Evolutionary conservation across 1,284 basidiomycete species (phyloP).

Genomic region (Trametes versicolor): DNA sequence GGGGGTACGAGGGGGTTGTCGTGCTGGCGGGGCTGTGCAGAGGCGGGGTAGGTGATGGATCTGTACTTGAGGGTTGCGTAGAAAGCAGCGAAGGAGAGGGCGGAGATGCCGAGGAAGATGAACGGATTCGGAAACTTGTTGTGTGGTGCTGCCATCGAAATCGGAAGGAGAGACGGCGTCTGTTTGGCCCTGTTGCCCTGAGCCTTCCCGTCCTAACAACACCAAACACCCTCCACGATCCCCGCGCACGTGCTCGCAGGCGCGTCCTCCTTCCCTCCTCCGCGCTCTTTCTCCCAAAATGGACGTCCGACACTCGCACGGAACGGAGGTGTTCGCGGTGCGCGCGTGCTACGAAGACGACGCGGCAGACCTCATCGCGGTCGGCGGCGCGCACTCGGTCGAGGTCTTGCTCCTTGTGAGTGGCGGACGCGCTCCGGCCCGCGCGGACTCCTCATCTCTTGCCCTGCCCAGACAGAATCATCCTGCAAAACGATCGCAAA

Average conservation of each 20-base stretch:
- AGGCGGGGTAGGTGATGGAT: slow-evolving; percentile 67
- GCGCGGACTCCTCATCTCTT: slow-evolving; percentile 22
- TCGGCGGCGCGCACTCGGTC: slow-evolving; percentile 77
- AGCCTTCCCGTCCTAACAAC: slow-evolving; percentile 34
- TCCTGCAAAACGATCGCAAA: slow-evolving; percentile 64
- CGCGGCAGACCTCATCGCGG: slow-evolving; percentile 71
- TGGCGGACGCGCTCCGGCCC: slow-evolving; percentile 32
- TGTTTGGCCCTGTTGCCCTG: slow-evolving; percentile 31
- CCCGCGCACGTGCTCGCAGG: slow-evolving; percentile 24
- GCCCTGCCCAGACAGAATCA: slow-evolving; percentile 40
- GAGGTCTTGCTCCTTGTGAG: slow-evolving; percentile 72
- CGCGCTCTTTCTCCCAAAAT: slow-evolving; percentile 42
- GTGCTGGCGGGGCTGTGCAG: slow-evolving; percentile 66
- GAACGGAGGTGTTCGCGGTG: slow-evolving; percentile 66
- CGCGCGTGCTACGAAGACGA: slow-evolving; percentile 70
- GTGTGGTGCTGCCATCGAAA: slow-evolving; percentile 34
- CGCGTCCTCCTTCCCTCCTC: slow-evolving; percentile 22
- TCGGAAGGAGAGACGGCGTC: slow-evolving; percentile 23
- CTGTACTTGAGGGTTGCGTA: slow-evolving; percentile 63
- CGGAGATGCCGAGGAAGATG: slow-evolving; percentile 63
- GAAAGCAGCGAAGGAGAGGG: slow-evolving; percentile 67
- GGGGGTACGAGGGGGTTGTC: slow-evolving; percentile 75
- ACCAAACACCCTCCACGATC: slow-evolving; percentile 29
- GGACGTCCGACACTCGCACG: slow-evolving; percentile 68
- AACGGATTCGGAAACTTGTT: slow-evolving; percentile 67